A percentile compares a stretch with the other conserved stretches of the same genome.
phyloP scores from a whole-genome alignment of 768 basidiomycete species.

The Pleurotus cornucopiae region DNA sequence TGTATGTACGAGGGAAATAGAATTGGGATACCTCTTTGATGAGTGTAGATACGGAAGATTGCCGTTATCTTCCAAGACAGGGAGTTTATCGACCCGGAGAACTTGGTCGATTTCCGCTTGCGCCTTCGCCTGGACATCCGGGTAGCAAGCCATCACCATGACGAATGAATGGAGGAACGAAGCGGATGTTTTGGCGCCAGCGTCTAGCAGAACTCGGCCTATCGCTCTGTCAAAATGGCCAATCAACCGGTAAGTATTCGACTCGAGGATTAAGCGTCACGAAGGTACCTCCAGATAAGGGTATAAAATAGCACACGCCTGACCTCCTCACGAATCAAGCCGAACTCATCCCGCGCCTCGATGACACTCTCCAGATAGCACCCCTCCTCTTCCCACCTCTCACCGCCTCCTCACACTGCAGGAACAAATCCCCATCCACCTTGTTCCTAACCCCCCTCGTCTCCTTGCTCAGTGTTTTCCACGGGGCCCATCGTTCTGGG shows the following conservation, averaged over 20 bases:
- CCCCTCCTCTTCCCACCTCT: constrained; percentile 14
- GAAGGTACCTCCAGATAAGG: too few relatives aligned
- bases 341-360: constrained; percentile 8
- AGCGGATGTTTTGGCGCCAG: neutral
- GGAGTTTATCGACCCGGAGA: neutral
- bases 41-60: neutral
- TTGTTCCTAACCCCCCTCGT: neutral
- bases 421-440: constrained; percentile 7
- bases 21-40: neutral
- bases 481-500: constrained; percentile 14
- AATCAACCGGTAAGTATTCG: neutral
- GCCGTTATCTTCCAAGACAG: neutral
- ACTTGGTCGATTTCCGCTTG: neutral
- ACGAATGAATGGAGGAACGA: neutral
- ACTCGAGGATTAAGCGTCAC: too few relatives aligned
- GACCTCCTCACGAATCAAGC: constrained; percentile 8
- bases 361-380: constrained; percentile 21
- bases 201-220: neutral
- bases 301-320: constrained; percentile 3
- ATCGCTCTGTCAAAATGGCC: neutral
- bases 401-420: constrained; percentile 5
- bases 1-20: neutral
- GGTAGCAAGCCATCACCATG: neutral
- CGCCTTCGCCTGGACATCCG: neutral
- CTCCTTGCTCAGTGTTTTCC: constrained; percentile 10